Conservation (phyloP, 208 protist genomes). For the Balamuthia mandrillaris region DNA sequence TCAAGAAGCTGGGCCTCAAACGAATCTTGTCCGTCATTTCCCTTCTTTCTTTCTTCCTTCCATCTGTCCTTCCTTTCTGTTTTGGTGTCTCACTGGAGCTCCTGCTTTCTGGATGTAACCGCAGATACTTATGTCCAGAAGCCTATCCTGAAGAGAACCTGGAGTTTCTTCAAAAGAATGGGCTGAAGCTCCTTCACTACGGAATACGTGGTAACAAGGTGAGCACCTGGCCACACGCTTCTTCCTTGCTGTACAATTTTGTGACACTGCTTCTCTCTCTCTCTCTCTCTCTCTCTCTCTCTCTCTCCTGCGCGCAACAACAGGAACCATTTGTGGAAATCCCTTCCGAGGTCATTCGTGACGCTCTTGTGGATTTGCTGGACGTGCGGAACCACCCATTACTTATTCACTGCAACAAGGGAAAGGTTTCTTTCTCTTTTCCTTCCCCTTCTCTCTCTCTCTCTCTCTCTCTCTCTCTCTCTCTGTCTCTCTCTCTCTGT, state of each 20-base stretch:
- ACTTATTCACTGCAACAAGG: slow-evolving; percentile 96
- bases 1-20: slow-evolving; percentile 86
- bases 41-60: slow-evolving; percentile 53
- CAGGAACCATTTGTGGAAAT: slow-evolving; percentile 96
- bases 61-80: neutral
- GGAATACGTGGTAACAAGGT: slow-evolving; percentile 87
- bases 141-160: slow-evolving; percentile 33
- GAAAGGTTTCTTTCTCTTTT: slow-evolving; percentile 50
- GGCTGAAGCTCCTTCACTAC: slow-evolving; percentile 79
- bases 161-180: slow-evolving; percentile 81
- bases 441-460: too few relatives aligned
- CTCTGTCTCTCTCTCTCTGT: neutral
- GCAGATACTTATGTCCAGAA: slow-evolving; percentile 34
- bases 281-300: too few relatives aligned
- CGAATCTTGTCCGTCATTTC: slow-evolving; percentile 92
- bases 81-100: neutral
- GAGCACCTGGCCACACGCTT: neutral
- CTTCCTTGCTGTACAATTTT: neutral
- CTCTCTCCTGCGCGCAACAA: too few relatives aligned
- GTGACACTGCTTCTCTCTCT: neutral
- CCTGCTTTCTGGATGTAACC: neutral
- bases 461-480: neutral
- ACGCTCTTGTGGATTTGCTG: slow-evolving; percentile 54
- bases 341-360: slow-evolving; percentile 77
- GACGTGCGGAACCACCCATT: slow-evolving; percentile 91